Base-by-base conservation (phyloP, 176 grass and related monocot genomes). In the Oryza officinalis region DNA sequence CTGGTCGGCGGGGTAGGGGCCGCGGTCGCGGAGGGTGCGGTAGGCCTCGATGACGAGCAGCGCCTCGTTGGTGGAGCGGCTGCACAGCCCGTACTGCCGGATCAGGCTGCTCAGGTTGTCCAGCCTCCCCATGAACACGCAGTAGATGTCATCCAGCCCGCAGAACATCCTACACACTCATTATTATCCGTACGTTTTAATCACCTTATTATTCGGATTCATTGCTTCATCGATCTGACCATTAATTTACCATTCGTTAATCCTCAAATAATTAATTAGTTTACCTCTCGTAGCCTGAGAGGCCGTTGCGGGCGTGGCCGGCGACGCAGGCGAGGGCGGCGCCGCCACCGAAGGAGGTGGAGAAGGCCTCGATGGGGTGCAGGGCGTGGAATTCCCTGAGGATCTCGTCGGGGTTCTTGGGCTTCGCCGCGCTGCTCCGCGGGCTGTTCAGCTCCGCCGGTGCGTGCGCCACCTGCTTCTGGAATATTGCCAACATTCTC, bases 1-100 rank as follows among this genome's bases (percentile, higher is more conserved):
- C 89, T 98, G 93, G 89, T 98, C 96, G 31, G 93, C 96, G 0
- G 96, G 96, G 87, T 98, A 98, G 0, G 96, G 96, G 2, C 96
- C 96, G 2, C 96, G 85, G 90, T 98, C 96, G 77, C 96, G 91
- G 6, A 98, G 91, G 2, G 96, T 98, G 50, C 96, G 88, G 93
- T 95, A 98, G 10, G 89, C 91, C 77, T 98, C 91, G 82, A 95
- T 95, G 10, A 98, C 89, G 1, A 95, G 71, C 17, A 93, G 46
- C 6, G 93, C 91, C 84, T 95, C 96, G 87, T 95, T 90, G 47
- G 93, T 86, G 43, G 91, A 83, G 27, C 78, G 86, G 30, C 74
- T 2, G 83, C 84, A 79, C 14, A 98, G 91, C 0, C 96, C 93
- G 79, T 98, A 98, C 93, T 98, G 93, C n/a, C 91, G 89, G 80